Evolutionary conservation across 1,284 basidiomycete species (phyloP), one percentile per base, ranked within the genome.

Genomic region (Takashimella koratensis): DNA sequence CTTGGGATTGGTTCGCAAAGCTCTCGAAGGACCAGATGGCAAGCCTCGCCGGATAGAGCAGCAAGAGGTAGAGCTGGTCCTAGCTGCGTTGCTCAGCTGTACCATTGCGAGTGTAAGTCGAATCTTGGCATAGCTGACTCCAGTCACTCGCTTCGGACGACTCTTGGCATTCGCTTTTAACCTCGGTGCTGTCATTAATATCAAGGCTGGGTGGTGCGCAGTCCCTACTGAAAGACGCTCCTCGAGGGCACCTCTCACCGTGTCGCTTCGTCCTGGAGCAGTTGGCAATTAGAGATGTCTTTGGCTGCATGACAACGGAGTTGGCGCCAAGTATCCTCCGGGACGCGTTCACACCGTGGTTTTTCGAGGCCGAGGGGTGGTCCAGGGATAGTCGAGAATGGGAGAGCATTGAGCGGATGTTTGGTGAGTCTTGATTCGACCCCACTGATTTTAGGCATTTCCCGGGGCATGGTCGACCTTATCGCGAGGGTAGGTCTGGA

Each of bases 231-330:
- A 55, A 60, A 30, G 60, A 66, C 27, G 65, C 67, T 1, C 58
- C 66, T 1, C 63, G 64, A 22, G 64, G 68, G 44, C 58, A 63
- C 24, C 53, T 71, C 25, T 73, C 69, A 0, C 59, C 66, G 1
- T 66, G 53, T 13, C 65, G 73, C 8, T 75, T 75, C 58, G 64
- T 71, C 26, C 52, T 74, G 25, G 73, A 75, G 57, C 73, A 75
- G 52, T 60, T 75, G 6, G 71, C 71, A 5, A 70, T 67, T 26
- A 54, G 71, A 3, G 72, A 75, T 40, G 71, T 74, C 1, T 75
- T 75, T 53, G 71, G 73, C 5, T 71, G 70, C 51, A 68, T 75
- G 66, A 72, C 68, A 2, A 75, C 73, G 1, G 71, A 70, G 52
- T 51, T 62, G 10, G 59, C 68, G 2, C 73, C 73, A 0, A 63